These are phyloP conservation scores for Corymbia calophylla DNA, from an alignment of 441 rosid species.

Conservation along the genomic window DNA sequence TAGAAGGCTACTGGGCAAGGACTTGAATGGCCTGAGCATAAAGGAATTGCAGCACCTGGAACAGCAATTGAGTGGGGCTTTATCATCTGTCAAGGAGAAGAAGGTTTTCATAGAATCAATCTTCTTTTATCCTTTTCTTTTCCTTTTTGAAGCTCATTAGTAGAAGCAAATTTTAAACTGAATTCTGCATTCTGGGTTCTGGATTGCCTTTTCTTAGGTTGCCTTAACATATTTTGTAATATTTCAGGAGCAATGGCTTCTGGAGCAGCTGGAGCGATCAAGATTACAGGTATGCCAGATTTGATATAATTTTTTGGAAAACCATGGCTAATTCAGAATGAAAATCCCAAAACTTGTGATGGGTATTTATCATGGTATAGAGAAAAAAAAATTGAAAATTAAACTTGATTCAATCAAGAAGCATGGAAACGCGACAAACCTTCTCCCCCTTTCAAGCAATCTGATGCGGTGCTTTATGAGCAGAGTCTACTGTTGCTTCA, in stretches of 20 bases:
- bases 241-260: slow-evolving; percentile 64
- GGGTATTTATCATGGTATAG: not conserved
- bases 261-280: slow-evolving; percentile 73
- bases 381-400: not conserved
- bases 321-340: not conserved
- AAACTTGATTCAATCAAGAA: not conserved
- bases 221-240: slow-evolving; percentile 3
- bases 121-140: not conserved
- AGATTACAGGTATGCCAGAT: slow-evolving; percentile 45
- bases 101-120: slow-evolving; percentile 32
- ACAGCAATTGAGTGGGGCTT: slow-evolving; percentile 50
- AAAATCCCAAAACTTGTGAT: not conserved
- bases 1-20: slow-evolving; percentile 65
- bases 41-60: slow-evolving; percentile 79
- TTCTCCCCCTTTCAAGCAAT: not conserved
- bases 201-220: not conserved
- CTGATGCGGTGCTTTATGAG: not conserved
- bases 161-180: not conserved
- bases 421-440: not conserved
- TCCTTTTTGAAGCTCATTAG: not conserved
- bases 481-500: not conserved
- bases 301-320: not conserved
- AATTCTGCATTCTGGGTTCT: not conserved
- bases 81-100: slow-evolving; percentile 62
- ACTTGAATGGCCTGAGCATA: slow-evolving; percentile 48